A percentile compares a stretch with the other conserved stretches of the same genome.
Evolutionary conservation across 148 eudicot genomes (phyloP).

Genomic region (Camellia granthamiana): DNA sequence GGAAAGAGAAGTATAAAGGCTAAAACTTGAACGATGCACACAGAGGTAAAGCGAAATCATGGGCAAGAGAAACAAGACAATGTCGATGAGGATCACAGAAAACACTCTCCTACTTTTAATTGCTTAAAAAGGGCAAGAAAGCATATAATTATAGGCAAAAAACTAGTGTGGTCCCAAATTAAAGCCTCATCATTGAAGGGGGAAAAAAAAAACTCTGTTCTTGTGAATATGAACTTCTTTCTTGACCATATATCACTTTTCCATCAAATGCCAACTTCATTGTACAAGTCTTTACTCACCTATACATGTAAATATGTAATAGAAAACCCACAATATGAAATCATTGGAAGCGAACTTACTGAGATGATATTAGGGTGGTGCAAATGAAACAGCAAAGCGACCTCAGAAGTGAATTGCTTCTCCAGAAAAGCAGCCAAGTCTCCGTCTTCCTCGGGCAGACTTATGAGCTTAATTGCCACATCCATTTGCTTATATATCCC

Average conservation of each 20-base stretch:
- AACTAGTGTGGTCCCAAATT: conserved; percentile 12
- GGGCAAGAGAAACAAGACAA: too few species aligned
- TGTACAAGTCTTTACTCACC: too few species aligned
- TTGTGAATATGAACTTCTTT: conserved; percentile 13
- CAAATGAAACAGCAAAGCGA: conserved; percentile 62
- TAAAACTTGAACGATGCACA: too few species aligned
- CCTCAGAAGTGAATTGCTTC: conserved; percentile 79
- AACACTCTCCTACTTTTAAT: too few species aligned
- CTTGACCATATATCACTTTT: background rate
- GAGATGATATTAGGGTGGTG: conserved; percentile 83
- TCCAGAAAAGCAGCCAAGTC: conserved; percentile 75
- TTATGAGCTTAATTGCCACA: conserved; percentile 92
- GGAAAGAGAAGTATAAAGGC: too few species aligned
- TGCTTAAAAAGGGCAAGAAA: too few species aligned
- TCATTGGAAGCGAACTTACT: conserved; percentile 34
- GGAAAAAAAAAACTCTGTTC: background rate
- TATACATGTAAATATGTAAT: too few species aligned
- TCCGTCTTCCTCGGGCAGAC: conserved; percentile 90
- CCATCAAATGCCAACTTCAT: too few species aligned
- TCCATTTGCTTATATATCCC: conserved; percentile 78
- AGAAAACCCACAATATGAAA: too few species aligned
- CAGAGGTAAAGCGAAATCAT: too few species aligned
- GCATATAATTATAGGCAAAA: conserved; percentile 4
- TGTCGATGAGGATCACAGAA: too few species aligned
- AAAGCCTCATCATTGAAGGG: conserved; percentile 6